Evolutionary conservation across 306 rosid species (phyloP), one percentile per base, ranked within the genome.

Genomic region (Argentina anserina): DNA sequence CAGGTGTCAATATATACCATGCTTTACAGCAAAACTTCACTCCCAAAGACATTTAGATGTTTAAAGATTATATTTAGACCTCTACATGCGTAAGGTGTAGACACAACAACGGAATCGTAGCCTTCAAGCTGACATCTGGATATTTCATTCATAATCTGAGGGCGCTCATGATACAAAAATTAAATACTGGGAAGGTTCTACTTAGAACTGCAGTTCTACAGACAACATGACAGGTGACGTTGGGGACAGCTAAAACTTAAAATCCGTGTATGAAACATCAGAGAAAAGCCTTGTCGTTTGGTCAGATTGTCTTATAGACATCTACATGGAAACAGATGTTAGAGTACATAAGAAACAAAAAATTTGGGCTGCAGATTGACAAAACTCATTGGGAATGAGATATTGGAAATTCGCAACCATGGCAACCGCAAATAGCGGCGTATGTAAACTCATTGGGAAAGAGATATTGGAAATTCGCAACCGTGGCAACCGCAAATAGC

Each of bases 1-100:
- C 18, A 31, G 20, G n/a, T 66, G 40, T 31, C 71, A 36, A 67
- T 67, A 67, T 67, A 34, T 26, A 43, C 33, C 60, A 69, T 40
- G 36, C 28, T 33, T 49, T 29, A 50, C 14, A 8, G 28, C 56
- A 46, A 28, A 41, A 28, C 6, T 28, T 46, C 73, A 69, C 29
- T 7, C 5, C 14, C 34, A 50, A 33, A 49, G 73, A 69, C 23
- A 12, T 34, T 13, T 7, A 50, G 34, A 34, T 29, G 47, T 20
- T 18, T 28, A 15, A 12, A 29, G 50, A 11, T 50, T 34, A 47
- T 26, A 11, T 13, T 66, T 21, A 26, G 49, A 45, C 26, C 34
- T 11, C 13, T 37, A 14, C 13, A 52, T 52, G 31, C 0, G 25
- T 34, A 20, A 8, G 67, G 26, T 34, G 18, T 62, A 34, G 3